phyloP scores from a whole-genome alignment of 2,329 filamentous ascomycete genomes.

The Paecilomyces dactylethromorphus region DNA sequence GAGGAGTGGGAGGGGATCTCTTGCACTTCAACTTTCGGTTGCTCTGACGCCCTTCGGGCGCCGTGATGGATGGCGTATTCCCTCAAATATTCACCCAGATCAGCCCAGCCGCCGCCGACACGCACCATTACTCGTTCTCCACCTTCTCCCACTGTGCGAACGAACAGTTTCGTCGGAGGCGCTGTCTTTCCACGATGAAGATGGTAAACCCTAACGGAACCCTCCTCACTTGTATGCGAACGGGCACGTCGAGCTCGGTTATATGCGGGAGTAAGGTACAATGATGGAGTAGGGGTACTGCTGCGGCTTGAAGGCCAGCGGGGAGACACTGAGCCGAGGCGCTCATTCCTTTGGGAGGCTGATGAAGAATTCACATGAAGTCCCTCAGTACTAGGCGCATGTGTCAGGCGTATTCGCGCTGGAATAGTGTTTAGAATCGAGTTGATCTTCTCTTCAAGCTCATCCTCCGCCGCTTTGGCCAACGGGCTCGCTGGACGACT shows the following conservation, averaged over 20 bases:
- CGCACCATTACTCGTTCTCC: conserved; percentile 96
- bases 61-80: conserved; percentile 92
- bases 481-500: conserved; percentile 36
- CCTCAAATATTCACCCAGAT: conserved; percentile 87
- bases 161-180: conserved; percentile 87
- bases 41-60: conserved; percentile 56
- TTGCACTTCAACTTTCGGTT: conserved; percentile 47
- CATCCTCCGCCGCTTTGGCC: conserved; percentile 49
- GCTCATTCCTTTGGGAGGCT: conserved; percentile 36
- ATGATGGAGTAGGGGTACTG: conserved; percentile 58
- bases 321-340: conserved; percentile 25
- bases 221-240: conserved; percentile 41
- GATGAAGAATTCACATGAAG: conserved; percentile 26
- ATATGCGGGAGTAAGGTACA: conserved; percentile 59
- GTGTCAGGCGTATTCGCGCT: conserved; percentile 67
- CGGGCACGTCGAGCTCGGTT: conserved; percentile 27
- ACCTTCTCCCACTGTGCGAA: conserved; percentile 81
- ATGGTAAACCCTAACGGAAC: conserved; percentile 88
- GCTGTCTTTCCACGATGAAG: conserved; percentile 77
- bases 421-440: conserved; percentile 72
- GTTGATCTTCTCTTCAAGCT: conserved; percentile 73
- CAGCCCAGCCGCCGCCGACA: conserved; percentile 96
- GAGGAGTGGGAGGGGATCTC: conserved; percentile 35
- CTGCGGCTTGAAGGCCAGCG: conserved; percentile 35
- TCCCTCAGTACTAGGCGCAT: conserved; percentile 35